These are phyloP conservation scores for Phytophthora melonis DNA, from an alignment of 352 stramenopile genomes.

Conservation along the genomic window DNA sequence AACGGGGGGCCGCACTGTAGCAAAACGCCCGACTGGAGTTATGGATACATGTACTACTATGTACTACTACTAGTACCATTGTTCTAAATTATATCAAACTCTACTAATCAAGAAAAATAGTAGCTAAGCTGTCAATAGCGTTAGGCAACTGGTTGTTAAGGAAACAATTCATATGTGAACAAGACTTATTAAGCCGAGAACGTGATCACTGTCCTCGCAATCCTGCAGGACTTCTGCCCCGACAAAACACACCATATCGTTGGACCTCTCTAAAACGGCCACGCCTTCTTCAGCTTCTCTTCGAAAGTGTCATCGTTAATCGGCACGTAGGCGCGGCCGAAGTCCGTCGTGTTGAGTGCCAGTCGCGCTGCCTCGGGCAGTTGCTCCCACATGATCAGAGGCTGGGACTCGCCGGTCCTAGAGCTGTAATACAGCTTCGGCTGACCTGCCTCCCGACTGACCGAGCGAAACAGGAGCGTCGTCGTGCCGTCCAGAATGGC, in stretches of 20 bases:
- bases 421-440: neutral
- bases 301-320: neutral
- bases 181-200: neutral
- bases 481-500: neutral
- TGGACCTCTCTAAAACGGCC: neutral
- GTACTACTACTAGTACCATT: too few species aligned
- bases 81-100: too few species aligned
- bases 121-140: too few species aligned
- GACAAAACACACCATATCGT: neutral
- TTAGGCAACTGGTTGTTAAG: too few species aligned
- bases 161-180: neutral
- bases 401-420: neutral
- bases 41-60: too few species aligned
- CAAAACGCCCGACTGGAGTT: too few species aligned
- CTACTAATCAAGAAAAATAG: too few species aligned
- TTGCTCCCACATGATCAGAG: slow-evolving; percentile 1
- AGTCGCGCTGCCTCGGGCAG: neutral
- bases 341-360: neutral
- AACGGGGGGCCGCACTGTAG: too few species aligned
- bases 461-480: neutral
- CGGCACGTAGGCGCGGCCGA: neutral
- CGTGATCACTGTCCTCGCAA: neutral
- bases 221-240: neutral
- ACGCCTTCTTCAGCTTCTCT: neutral
- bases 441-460: neutral